Evolutionary conservation across 208 protist genomes (phyloP), one percentile per base, ranked within the genome.

Genomic region (Trypanosomatidae sp.): DNA sequence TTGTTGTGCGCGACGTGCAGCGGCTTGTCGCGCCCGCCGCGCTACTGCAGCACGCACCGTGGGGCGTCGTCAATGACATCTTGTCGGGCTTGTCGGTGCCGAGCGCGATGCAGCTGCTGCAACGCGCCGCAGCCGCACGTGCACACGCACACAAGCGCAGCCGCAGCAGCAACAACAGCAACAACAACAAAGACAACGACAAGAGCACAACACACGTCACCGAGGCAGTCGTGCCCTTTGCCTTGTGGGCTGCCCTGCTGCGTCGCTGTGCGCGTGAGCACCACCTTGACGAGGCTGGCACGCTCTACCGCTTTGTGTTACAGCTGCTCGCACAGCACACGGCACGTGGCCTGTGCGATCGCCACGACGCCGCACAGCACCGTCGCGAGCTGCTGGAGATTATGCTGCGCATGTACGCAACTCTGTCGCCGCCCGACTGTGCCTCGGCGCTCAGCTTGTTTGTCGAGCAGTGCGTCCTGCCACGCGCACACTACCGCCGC

Each of bases 321-420:
- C 52, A 65, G 28, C 58, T 59, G 7, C 73, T 88, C 48, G n/a
- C n/a, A n/a, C n/a, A n/a, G n/a, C n/a, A n/a, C n/a, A n/a, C n/a
- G n/a, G n/a, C n/a, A n/a, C n/a, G n/a, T n/a, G n/a, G n/a, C n/a
- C n/a, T n/a, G n/a, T n/a, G n/a, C n/a, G n/a, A n/a, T n/a, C 73
- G 72, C 5, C 59, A 70, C 26, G 60, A 71, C 15, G 88, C 88
- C 43, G 4, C 22, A 8, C 59, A 87, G 2, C 59, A 88, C 53
- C 86, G 87, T 56, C 55, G 73, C 0, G 76, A 92, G 56, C 53
- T 92, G 40, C 56, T 92, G 23, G 79, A 86, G 33, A 89, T 92
- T 43, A 80, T 89, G 73, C 74, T 92, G 60, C 71, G 79, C 26
- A 88, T 92, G 84, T 87, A 88, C 66, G 65, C 66, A 3, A 84